Evolutionary conservation across 345 rosid genomes (phyloP).

Genomic region (Eucalyptus tenuipes): DNA sequence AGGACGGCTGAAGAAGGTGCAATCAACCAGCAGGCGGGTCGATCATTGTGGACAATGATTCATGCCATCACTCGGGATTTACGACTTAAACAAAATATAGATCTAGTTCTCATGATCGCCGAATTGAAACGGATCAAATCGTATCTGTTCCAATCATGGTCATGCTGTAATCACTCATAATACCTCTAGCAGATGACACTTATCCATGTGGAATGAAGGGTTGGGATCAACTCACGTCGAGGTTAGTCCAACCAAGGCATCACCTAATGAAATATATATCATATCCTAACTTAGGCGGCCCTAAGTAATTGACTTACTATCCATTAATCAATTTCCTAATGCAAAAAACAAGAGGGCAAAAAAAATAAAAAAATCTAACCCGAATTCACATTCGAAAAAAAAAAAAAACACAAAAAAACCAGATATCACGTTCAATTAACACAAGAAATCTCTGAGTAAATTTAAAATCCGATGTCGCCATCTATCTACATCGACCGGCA

Average conservation of each 20-base stretch:
- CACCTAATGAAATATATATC: not conserved
- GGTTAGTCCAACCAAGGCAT: not conserved
- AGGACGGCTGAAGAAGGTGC: not conserved
- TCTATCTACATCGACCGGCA: not conserved
- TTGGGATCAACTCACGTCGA: not conserved
- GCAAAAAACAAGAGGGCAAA: accelerated
- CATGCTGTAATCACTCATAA: not conserved
- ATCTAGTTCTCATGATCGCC: not conserved
- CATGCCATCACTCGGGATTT: not conserved
- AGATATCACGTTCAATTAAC: not conserved
- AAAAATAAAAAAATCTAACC: not conserved
- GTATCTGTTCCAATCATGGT: not conserved
- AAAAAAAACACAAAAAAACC: not conserved
- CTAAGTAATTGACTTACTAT: not conserved
- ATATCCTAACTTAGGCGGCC: not conserved
- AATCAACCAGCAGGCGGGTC: not conserved
- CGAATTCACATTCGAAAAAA: not conserved
- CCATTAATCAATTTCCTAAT: not conserved
- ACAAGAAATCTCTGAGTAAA: not conserved
- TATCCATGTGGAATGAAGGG: not conserved
- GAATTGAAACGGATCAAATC: not conserved
- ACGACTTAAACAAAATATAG: not conserved
- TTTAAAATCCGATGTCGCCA: not conserved
- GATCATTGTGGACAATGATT: not conserved
- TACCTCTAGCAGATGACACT: not conserved